Conservation (phyloP, 805 yeast species). For the Yarrowia sp. region DNA sequence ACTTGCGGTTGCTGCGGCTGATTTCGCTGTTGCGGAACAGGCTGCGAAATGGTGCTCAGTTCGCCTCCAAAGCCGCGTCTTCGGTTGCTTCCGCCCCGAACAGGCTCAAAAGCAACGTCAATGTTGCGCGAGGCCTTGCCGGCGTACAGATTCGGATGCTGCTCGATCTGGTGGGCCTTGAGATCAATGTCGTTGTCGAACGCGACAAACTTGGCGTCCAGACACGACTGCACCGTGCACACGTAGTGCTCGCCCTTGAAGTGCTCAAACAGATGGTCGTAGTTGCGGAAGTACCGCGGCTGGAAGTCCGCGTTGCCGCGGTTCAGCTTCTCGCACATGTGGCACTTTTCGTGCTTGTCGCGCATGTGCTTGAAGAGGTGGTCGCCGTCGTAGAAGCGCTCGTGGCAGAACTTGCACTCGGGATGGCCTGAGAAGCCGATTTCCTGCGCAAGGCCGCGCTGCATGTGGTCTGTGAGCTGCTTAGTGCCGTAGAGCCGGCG, state of each 20-base stretch:
- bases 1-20: conserved; percentile 12
- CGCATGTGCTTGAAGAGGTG: conserved; percentile 81
- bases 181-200: conserved; percentile 83
- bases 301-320: conserved; percentile 43
- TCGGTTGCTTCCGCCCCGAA: conserved; percentile 27
- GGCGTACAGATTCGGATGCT: conserved; percentile 64
- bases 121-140: conserved; percentile 28
- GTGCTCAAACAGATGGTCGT: conserved; percentile 71
- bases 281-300: conserved; percentile 77
- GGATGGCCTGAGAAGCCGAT: conserved; percentile 87
- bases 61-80: conserved; percentile 54
- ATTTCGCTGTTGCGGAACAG: background rate
- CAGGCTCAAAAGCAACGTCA: conserved; percentile 3
- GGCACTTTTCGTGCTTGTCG: conserved; percentile 83
- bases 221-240: conserved; percentile 72
- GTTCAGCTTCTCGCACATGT: conserved; percentile 68
- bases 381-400: conserved; percentile 82
- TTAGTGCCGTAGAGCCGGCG: conserved; percentile 57
- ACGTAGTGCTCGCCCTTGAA: conserved; percentile 70
- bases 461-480: conserved; percentile 67
- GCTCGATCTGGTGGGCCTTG: conserved; percentile 81
- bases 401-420: conserved; percentile 73
- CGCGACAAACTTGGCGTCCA: conserved; percentile 89
- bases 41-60: conserved; percentile 54
- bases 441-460: conserved; percentile 58